phyloP scores from a whole-genome alignment of 768 basidiomycete species.

The Rhodotorula toruloides region DNA sequence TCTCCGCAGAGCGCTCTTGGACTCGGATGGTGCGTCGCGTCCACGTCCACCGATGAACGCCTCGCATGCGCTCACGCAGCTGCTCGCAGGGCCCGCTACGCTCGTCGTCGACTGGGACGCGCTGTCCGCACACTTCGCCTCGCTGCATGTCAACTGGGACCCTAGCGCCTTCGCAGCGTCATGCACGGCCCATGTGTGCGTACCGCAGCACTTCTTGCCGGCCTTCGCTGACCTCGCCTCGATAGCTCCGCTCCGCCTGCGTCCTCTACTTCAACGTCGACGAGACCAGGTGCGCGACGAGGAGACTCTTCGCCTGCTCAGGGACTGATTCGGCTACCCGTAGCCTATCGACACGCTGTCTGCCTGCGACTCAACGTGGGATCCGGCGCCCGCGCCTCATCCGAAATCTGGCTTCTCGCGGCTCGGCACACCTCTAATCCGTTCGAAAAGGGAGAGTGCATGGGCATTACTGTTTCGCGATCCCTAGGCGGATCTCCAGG shows the following conservation, averaged over 20 bases:
- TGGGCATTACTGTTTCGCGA: slow-evolving; percentile 52
- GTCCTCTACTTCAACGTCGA: background rate
- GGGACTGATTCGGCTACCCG: no score
- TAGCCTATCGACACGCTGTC: slow-evolving; percentile 3
- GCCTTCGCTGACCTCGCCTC: background rate
- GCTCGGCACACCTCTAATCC: slow-evolving; percentile 67
- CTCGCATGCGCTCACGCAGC: background rate
- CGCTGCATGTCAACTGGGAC: slow-evolving; percentile 83
- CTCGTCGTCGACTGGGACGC: slow-evolving; percentile 64
- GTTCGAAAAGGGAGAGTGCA: slow-evolving; percentile 59
- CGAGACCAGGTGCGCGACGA: no score
- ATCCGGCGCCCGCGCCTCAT: rapidly evolving
- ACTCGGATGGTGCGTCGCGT: background rate
- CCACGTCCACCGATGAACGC: background rate
- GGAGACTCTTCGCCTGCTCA: no score
- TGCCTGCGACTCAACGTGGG: background rate
- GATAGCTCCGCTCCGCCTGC: background rate
- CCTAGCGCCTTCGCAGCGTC: slow-evolving; percentile 54
- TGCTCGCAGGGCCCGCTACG: background rate
- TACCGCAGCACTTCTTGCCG: background rate
- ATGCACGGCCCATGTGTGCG: slow-evolving; percentile 19
- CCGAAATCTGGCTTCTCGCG: slow-evolving; percentile 72
- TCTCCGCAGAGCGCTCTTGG: background rate
- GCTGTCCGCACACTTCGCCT: slow-evolving; percentile 66
- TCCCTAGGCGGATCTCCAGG: rapidly evolving